A percentile compares a stretch with the other conserved stretches of the same genome.
Conservation (phyloP, 768 basidiomycete species). For the Fistulinella prunicolor region DNA sequence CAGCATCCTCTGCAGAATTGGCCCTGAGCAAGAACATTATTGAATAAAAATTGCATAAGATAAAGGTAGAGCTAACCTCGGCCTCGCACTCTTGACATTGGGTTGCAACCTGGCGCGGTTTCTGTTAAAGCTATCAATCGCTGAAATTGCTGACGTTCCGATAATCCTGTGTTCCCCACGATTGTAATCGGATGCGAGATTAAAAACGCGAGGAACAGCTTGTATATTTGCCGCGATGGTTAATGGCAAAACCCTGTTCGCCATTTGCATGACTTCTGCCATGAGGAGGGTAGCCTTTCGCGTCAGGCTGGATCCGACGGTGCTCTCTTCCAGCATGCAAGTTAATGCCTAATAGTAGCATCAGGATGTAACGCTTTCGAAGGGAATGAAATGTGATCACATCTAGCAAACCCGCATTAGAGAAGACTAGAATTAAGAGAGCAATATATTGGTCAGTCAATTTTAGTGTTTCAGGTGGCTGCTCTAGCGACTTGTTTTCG, state of each 20-base stretch:
- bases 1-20: constrained; percentile 80
- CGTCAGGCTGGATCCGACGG: constrained; percentile 67
- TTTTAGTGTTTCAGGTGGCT: constrained; percentile 57
- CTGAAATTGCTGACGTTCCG: constrained; percentile 79
- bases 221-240: constrained; percentile 82
- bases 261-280: constrained; percentile 86
- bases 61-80: constrained; percentile 46
- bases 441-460: constrained; percentile 93
- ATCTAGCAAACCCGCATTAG: constrained; percentile 85
- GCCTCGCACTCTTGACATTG: constrained; percentile 53
- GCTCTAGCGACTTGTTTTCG: constrained; percentile 45
- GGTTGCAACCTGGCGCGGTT: constrained; percentile 74
- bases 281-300: constrained; percentile 89
- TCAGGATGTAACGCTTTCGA: constrained; percentile 4
- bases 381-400: constrained; percentile 41
- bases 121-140: constrained; percentile 93
- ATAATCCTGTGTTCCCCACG: constrained; percentile 75
- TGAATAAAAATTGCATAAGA: not conserved
- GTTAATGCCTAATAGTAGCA: constrained; percentile 64
- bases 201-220: constrained; percentile 82
- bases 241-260: constrained; percentile 83
- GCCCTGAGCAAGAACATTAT: constrained; percentile 42
- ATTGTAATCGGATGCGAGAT: constrained; percentile 78
- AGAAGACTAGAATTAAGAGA: constrained; percentile 77
- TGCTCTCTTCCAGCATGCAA: constrained; percentile 78